Evolutionary conservation across 352 stramenopile species (phyloP), one percentile per base, ranked within the genome.

Genomic region (Globisporangium barbulae): DNA sequence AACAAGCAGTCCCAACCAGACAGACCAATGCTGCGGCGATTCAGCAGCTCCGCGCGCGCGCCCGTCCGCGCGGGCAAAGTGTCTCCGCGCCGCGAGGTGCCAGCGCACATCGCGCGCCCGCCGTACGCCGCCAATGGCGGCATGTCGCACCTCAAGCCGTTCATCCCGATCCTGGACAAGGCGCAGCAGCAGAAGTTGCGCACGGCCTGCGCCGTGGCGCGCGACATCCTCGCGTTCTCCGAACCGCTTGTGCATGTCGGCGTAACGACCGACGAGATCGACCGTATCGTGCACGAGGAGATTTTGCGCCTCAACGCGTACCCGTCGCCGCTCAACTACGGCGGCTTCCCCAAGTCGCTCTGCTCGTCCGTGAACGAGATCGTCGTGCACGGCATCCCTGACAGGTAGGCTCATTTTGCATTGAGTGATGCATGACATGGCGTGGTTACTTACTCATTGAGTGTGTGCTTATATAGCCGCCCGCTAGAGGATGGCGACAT

Each of bases 331-430:
- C 79, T 98, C n/a, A 94, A 96, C 67, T 98, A 99, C 69, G 79
- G 81, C 48, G 85, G 89, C 55, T 98, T 98, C 71, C 90, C 94
- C 63, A 98, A 99, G 80, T 96, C 93, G 44, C 75, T 99, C 30
- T 99, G 96, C 76, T 90, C 90, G 49, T 97, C 81, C 17, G 88
- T 99, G 53, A 99, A 99, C 77, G 97, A 99, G 71, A 87, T 99
- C 47, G 88, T 98, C 10, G 98, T 98, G 63, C 97, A 99, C 71
- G 96, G 95, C 57, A 99, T 99, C 71, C 97, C 97, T 0, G 97
- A 99, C 79, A 88, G 75, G 78, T 83, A 60, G 31, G 52, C 0
- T 6, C 19, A 10, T 5, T 13, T 53, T 22, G 37, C 33, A 31
- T 17, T 5, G 25, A 2, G 25, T 28, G 25, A n/a, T 21, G n/a